phyloP scores from a whole-genome alignment of 371 early-diverging fungal species.

The Mortierella sp. region DNA sequence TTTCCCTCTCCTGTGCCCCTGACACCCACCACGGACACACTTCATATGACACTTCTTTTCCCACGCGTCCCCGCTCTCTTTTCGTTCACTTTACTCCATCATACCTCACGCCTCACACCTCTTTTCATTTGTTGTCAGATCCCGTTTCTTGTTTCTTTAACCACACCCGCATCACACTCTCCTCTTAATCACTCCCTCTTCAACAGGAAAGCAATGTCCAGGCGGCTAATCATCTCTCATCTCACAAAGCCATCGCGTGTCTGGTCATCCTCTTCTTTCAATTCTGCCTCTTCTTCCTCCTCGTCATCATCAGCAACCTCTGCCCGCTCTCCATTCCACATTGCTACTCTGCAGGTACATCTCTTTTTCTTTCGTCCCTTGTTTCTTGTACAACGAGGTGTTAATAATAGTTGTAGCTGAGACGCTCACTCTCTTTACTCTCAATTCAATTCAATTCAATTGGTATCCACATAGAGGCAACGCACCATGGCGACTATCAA shows the following conservation, averaged over 20 bases:
- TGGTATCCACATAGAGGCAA: conserved; percentile 5
- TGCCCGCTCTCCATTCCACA: not conserved
- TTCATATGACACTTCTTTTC: not conserved
- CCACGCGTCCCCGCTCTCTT: not conserved
- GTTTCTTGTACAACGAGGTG: not conserved
- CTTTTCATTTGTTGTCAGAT: not conserved
- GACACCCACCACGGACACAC: too few species aligned
- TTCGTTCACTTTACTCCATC: conserved; percentile 2
- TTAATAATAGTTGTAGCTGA: too few species aligned
- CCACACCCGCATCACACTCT: not conserved
- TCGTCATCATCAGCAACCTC: not conserved
- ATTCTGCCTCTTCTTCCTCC: not conserved
- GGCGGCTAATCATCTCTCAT: conserved; percentile 16
- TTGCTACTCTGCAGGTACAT: not conserved
- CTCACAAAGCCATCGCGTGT: conserved; percentile 15
- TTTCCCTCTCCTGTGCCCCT: too few species aligned
- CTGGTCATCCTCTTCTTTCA: conserved; percentile 17
- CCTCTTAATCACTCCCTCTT: not conserved
- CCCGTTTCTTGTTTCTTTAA: not conserved
- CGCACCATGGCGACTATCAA: conserved; percentile 20
- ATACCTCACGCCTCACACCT: not conserved
- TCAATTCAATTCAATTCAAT: not conserved
- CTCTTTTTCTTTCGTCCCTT: not conserved
- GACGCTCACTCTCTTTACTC: not conserved
- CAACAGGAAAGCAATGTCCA: conserved; percentile 22